Conservation (phyloP, 1,284 basidiomycete genomes). For the Dichomitus squalens region DNA sequence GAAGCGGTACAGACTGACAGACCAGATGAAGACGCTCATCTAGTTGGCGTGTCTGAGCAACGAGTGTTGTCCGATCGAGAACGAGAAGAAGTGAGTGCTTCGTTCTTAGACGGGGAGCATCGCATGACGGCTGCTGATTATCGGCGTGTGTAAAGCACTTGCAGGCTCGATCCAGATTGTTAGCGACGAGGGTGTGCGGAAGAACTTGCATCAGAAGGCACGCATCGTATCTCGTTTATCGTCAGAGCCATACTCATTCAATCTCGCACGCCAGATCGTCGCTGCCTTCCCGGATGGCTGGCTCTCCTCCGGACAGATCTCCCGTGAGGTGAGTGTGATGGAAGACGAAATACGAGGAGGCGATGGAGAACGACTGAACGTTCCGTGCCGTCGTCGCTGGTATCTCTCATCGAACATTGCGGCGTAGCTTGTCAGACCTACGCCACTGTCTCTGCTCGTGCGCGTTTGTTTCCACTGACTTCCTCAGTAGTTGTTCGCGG, state of each 20-base stretch:
- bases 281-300: slow-evolving; percentile 75
- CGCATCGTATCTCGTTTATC: slow-evolving; percentile 6
- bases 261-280: slow-evolving; percentile 56
- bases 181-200: slow-evolving; percentile 77
- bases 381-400: not conserved
- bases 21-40: slow-evolving; percentile 72
- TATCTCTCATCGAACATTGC: not conserved
- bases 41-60: slow-evolving; percentile 80
- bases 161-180: slow-evolving; percentile 70
- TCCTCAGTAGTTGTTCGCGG: slow-evolving; percentile 12
- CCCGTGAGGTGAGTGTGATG: slow-evolving; percentile 71
- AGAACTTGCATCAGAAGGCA: slow-evolving; percentile 77
- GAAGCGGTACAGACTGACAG: slow-evolving; percentile 74
- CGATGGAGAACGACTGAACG: slow-evolving; percentile 51
- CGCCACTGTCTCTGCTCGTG: not conserved
- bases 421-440: not conserved
- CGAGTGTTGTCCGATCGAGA: slow-evolving; percentile 77
- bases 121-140: not conserved
- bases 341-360: slow-evolving; percentile 74
- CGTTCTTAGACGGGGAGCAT: not conserved
- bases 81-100: slow-evolving; percentile 83
- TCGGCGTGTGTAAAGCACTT: slow-evolving; percentile 46
- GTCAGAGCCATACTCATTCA: not conserved
- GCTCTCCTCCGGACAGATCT: slow-evolving; percentile 56
- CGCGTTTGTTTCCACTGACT: not conserved